These are phyloP conservation scores for Casuarina cunninghamiana DNA, from an alignment of 306 rosid species.

Conservation along the genomic window DNA sequence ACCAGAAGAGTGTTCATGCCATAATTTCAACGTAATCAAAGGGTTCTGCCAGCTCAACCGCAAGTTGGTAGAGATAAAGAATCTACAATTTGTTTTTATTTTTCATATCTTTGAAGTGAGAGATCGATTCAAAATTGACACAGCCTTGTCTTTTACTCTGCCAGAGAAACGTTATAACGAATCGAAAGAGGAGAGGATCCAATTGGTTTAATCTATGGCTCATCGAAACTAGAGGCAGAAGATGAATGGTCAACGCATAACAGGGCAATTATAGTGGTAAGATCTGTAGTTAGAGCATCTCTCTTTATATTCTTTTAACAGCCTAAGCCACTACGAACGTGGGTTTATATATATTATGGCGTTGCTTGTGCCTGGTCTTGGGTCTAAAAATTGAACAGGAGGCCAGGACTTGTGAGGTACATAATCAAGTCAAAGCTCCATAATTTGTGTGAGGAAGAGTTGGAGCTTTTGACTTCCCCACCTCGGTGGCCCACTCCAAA, in stretches of 20 bases:
- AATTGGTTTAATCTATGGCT: background rate
- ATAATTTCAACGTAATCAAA: too few species aligned
- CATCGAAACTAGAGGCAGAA: background rate
- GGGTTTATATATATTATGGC: background rate
- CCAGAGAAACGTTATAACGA: background rate
- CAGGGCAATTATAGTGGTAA: background rate
- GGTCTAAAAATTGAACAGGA: background rate
- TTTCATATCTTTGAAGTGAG: background rate
- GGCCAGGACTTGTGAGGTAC: background rate
- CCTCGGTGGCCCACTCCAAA: conserved; percentile 10
- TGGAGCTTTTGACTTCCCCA: background rate
- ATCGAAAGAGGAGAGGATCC: background rate
- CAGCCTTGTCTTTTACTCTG: background rate
- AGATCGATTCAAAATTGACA: background rate
- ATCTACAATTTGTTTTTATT: background rate
- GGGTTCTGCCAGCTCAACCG: background rate
- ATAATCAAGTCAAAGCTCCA: background rate
- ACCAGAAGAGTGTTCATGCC: background rate
- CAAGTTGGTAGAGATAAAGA: background rate
- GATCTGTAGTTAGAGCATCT: background rate
- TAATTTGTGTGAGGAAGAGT: conserved; percentile 5
- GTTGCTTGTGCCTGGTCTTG: background rate
- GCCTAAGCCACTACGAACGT: background rate
- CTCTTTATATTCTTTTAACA: background rate
- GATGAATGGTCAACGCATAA: background rate